phyloP scores from a whole-genome alignment of 1,284 basidiomycete genomes.

The Cerioporus squamosus region DNA sequence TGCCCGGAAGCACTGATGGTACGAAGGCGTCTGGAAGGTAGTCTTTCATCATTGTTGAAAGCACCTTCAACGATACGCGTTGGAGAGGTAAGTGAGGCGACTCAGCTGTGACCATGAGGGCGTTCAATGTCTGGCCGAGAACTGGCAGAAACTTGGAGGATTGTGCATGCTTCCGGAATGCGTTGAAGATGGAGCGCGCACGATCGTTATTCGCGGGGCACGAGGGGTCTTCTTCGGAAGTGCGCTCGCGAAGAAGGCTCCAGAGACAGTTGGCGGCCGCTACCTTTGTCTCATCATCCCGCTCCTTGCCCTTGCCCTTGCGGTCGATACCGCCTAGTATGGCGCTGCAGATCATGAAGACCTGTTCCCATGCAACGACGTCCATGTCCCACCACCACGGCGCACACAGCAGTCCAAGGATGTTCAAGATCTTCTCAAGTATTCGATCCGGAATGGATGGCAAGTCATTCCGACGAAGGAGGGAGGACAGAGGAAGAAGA shows the following conservation, averaged over 20 bases:
- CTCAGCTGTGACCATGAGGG: constrained; percentile 60
- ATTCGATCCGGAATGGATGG: constrained; percentile 76
- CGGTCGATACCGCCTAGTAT: constrained; percentile 64
- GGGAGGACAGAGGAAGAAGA: constrained; percentile 83
- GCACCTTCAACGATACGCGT: constrained; percentile 61
- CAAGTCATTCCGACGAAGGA: constrained; percentile 75
- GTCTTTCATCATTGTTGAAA: constrained; percentile 55
- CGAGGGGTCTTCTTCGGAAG: constrained; percentile 40
- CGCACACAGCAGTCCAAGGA: constrained; percentile 65
- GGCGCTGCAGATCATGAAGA: constrained; percentile 82
- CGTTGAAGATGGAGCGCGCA: constrained; percentile 32
- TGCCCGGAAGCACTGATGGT: constrained; percentile 81
- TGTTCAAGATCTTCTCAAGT: constrained; percentile 74
- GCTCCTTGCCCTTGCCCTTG: constrained; percentile 61
- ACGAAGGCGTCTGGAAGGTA: constrained; percentile 70
- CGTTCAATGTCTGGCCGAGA: constrained; percentile 82
- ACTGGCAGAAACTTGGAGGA: constrained; percentile 68
- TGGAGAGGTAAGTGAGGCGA: constrained; percentile 68
- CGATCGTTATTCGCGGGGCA: constrained; percentile 34
- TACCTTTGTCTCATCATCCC: constrained; percentile 80
- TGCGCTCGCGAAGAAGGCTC: constrained; percentile 56
- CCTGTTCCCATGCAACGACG: constrained; percentile 74
- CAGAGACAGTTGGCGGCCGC: constrained; percentile 63
- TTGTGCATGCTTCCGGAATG: constrained; percentile 52
- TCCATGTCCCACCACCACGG: constrained; percentile 81